Conservation (phyloP, 805 yeast species). For the Kurtzmaniella fragi region DNA sequence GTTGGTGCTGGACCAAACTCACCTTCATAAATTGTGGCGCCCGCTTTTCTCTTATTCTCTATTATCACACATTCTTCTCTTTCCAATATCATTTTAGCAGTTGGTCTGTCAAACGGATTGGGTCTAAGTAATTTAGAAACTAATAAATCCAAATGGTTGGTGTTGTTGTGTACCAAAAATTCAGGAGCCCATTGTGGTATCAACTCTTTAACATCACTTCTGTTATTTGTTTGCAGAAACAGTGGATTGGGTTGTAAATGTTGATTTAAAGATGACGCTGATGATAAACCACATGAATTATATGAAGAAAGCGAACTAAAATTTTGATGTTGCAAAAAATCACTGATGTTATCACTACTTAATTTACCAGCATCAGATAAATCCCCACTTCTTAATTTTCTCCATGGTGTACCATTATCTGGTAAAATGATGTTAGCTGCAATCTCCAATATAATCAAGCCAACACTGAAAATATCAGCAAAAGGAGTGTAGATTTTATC, state of each 20-base stretch:
- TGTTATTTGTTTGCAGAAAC: conserved; percentile 3
- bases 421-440: conserved; percentile 95
- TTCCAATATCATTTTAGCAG: conserved; percentile 64
- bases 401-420: conserved; percentile 96
- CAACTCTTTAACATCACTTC: conserved; percentile 21
- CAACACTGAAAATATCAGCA: conserved; percentile 94
- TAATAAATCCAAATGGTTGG: conserved; percentile 60
- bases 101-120: conserved; percentile 74
- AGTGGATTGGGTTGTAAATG: conserved; percentile 2
- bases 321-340: conserved; percentile 34
- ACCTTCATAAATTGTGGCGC: conserved; percentile 93
- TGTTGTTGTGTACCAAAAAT: conserved; percentile 59
- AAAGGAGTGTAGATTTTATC: conserved; percentile 80
- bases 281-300: conserved; percentile 13
- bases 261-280: conserved; percentile 5
- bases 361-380: conserved; percentile 89
- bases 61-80: conserved; percentile 73
- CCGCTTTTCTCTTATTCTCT: conserved; percentile 77
- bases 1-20: conserved; percentile 72
- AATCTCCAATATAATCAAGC: conserved; percentile 87
- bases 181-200: conserved; percentile 87
- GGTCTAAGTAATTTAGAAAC: conserved; percentile 92
- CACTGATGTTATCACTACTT: conserved; percentile 46
- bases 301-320: conserved; percentile 30
- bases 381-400: conserved; percentile 90